Percentiles rank a stretch among this genome's conserved stretches.
Evolutionary conservation across 2,329 filamentous ascomycete genomes (phyloP).

Genomic region (Nannizzia gypsea): DNA sequence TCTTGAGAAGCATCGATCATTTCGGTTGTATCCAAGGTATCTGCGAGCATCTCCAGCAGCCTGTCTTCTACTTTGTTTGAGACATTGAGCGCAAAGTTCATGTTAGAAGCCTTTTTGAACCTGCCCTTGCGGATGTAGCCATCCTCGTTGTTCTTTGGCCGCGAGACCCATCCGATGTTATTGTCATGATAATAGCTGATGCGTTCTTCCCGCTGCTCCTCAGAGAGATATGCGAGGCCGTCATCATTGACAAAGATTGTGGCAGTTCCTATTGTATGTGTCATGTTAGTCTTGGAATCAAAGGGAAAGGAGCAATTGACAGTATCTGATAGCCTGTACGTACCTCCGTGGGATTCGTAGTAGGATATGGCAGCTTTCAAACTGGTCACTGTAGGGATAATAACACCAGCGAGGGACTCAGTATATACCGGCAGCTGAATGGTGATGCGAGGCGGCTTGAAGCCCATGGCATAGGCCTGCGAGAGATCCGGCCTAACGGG

Average conservation of each 20-base stretch:
- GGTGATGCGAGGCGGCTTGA: constrained; percentile 40
- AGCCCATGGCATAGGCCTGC: constrained; percentile 14
- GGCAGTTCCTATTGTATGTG: constrained; percentile 19
- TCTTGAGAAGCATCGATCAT: constrained; percentile 32
- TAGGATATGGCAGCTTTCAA: constrained; percentile 48
- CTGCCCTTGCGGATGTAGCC: constrained; percentile 48
- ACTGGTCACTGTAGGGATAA: constrained; percentile 45
- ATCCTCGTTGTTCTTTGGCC: constrained; percentile 36
- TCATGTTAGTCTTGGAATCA: neutral
- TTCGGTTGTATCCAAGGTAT: constrained; percentile 9
- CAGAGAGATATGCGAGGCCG: constrained; percentile 28
- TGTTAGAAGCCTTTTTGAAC: constrained; percentile 65
- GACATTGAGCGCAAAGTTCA: constrained; percentile 58
- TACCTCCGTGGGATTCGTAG: constrained; percentile 41
- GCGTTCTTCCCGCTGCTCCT: constrained; percentile 34
- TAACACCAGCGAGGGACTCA: constrained; percentile 62
- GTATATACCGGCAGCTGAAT: constrained; percentile 86
- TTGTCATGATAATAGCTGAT: constrained; percentile 41
- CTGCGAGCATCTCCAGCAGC: constrained; percentile 26
- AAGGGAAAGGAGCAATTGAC: too few species aligned
- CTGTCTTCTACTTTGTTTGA: constrained; percentile 52
- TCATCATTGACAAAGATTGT: constrained; percentile 32
- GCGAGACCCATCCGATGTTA: constrained; percentile 40
- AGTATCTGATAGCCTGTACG: too few species aligned
- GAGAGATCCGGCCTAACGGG: constrained; percentile 15